Base-by-base conservation (phyloP, 495 filamentous ascomycete species). In the Neurospora tetrasperma region DNA sequence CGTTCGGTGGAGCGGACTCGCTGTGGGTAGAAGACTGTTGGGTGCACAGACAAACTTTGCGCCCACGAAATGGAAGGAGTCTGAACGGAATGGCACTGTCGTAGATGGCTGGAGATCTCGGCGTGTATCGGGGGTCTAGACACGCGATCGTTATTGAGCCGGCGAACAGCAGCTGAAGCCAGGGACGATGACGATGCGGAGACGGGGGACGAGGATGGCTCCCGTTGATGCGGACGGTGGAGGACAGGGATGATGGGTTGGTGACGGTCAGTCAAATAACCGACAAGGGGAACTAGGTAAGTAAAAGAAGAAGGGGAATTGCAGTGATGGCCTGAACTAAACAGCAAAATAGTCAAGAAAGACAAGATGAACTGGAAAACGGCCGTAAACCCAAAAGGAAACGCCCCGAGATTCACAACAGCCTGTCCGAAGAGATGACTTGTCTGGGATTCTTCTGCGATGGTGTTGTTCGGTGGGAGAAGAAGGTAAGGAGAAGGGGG, bases 361-460 rank as follows among this genome's bases (percentile, higher is more conserved):
- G 54, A 66, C 54, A 16, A 41, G 70, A 71, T 35, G 20, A 48
- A 48, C 44, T 20, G 40, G 43, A 48, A 42, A 31, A 42, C 23
- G 27, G 35, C 41, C 31, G 40, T 31, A 71, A 71, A 71, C 54
- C 41, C 27, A 59, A 31, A 59, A 71, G 44, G 35, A 71, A 11
- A 42, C 35, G 0, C 39, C 43, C 70, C 44, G 41, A 71, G 1
- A 31, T 71, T 62, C 41, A 11, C 31, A 71, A 71, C 31, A 59
- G 27, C 70, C 42, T 1, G 14, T 71, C 44, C 70, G 70, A 71
- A 42, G 70, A 42, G 42, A 35, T 44, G 70, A 71, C 69, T 70
- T 59, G 48, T 59, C 20, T 14, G 48, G 48, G 54, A 31, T 14
- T 66, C 54, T 59, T 59, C 48, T 59, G n/a, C 31, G 42, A 42